Conservation (phyloP, 1,284 basidiomycete genomes). For the Trichosporon sp. region DNA sequence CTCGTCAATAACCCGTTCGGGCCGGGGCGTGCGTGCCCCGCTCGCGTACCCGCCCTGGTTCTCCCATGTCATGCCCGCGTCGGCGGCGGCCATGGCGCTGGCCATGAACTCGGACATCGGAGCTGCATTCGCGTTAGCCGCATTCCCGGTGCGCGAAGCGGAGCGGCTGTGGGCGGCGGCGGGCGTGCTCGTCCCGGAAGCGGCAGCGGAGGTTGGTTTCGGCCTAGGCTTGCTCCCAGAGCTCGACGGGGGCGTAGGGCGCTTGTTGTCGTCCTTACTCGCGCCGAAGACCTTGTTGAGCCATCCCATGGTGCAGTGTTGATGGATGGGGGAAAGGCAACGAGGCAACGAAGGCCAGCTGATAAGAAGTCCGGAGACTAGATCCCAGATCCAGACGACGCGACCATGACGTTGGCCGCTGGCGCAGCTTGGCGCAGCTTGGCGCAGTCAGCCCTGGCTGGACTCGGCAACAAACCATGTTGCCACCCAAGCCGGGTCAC, state of each 20-base stretch:
- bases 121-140: neutral
- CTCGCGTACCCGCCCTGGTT: slow-evolving; percentile 1
- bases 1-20: slow-evolving; percentile 52
- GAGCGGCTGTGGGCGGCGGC: neutral
- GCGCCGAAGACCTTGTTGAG: slow-evolving; percentile 15
- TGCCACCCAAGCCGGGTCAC: neutral
- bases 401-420: slow-evolving; percentile 1
- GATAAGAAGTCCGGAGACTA: neutral
- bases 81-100: slow-evolving; percentile 27
- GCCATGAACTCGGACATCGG: slow-evolving; percentile 24
- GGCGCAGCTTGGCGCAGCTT: neutral
- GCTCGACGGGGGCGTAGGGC: neutral
- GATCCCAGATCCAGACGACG: no score
- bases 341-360: neutral
- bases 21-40: neutral
- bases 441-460: neutral
- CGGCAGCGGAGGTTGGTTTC: neutral
- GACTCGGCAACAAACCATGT: slow-evolving; percentile 8
- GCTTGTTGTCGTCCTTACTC: slow-evolving; percentile 6
- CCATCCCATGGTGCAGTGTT: slow-evolving; percentile 1
- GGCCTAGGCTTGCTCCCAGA: neutral
- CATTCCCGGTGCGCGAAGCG: neutral
- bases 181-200: neutral
- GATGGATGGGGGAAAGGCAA: neutral
- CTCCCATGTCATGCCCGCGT: slow-evolving; percentile 20